Base-by-base conservation (phyloP, 257 asterid genomes). In the Verbena officinalis region DNA sequence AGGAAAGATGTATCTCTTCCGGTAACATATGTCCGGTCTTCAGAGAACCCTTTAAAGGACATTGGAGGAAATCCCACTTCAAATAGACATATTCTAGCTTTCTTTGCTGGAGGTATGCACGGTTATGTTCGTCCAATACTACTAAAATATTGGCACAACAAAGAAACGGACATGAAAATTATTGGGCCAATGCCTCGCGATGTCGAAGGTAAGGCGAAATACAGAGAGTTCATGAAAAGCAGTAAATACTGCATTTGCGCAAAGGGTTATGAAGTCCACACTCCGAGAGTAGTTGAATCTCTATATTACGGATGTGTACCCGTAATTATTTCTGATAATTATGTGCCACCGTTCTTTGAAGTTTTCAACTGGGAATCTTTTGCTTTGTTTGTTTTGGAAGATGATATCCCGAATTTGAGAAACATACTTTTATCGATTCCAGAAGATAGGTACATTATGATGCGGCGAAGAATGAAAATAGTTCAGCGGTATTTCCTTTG, bases 51-150 rank as follows among this genome's bases (percentile, higher is more conserved):
- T 17, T 46, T 24, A 24, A 76, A 70, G 59, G 82, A 84, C 71
- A 51, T 73, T 11, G 90, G 78, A 60, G 87, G 90, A 49, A 74
- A 70, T 30, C 75, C 78, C 48, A 76, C 78, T 59, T 75, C 84
- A 13, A 55, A 76, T 19, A 73, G 84, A 59, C 70, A 71, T 45
- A 68, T 75, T 52, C 70, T 86, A 38, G 90, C 83, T 48, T 86
- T 86, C 78, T 86, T 81, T 45, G 90, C 94, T 45, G 94, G 94
- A 20, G 79, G 88, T 3, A 68, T 81, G 82, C 94, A 86, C 33
- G 94, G 94, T 56, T 69, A 79, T 44, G 82, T 86, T 33, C 88
- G 90, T 11, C 90, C 86, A 4, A 48, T 77, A 51, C 77, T 86
- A 58, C 74, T 86, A 10, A 69, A 81, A 11, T 63, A 83, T 38